A percentile compares a stretch with the other conserved stretches of the same genome.
Conservation (phyloP, 306 rosid genomes). For the Begonia peltatifolia region DNA sequence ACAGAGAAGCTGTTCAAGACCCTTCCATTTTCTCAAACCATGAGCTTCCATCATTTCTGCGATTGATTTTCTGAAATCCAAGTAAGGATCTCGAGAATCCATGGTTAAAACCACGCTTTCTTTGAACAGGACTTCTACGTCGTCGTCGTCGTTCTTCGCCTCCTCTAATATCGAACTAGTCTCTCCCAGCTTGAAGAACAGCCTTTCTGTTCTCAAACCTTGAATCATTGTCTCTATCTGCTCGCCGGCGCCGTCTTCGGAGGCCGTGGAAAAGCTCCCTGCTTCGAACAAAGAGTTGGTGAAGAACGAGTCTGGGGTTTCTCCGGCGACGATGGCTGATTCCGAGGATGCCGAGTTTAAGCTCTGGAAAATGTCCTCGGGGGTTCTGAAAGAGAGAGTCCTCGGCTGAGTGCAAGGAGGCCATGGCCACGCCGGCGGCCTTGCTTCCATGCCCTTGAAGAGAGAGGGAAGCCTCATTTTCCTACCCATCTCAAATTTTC, state of each 20-base stretch:
- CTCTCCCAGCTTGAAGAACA: neutral
- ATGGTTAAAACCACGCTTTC: slow-evolving; percentile 7
- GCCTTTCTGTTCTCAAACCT: slow-evolving; percentile 1
- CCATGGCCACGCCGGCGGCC: neutral
- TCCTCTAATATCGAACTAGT: neutral
- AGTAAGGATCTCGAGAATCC: slow-evolving; percentile 43
- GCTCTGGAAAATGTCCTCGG: neutral
- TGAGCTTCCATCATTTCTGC: slow-evolving; percentile 64
- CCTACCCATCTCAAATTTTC: neutral
- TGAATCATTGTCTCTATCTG: neutral
- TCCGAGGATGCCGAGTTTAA: no score
- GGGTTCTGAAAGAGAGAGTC: neutral
- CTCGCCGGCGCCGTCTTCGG: neutral
- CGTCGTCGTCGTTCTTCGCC: neutral
- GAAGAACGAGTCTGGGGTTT: no score
- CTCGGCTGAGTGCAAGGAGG: neutral
- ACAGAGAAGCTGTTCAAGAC: slow-evolving; percentile 50
- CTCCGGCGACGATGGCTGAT: no score
- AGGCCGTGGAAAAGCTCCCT: neutral
- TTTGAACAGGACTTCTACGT: neutral
- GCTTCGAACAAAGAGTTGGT: no score
- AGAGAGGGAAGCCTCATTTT: slow-evolving; percentile 2
- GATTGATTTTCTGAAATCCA: slow-evolving; percentile 57
- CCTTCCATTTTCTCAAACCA: slow-evolving; percentile 43
- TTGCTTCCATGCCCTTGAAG: neutral